Base-by-base conservation (phyloP, 805 yeast genomes). In the Torulaspora microellipsoides region DNA sequence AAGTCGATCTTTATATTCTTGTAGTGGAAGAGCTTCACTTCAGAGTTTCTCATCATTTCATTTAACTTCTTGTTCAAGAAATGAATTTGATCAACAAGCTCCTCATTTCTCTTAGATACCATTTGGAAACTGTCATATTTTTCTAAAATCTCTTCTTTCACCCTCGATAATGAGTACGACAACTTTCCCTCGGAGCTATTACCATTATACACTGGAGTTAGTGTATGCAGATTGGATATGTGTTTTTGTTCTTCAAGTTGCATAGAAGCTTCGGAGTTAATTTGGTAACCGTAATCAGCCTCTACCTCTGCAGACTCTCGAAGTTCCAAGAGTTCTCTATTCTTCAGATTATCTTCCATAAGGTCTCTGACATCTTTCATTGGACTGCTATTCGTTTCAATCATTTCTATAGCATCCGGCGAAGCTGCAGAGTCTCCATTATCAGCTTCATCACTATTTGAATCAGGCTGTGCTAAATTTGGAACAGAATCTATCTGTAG, bases 321-420 rank as follows among this genome's bases (percentile, higher is more conserved):
- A 20, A 20, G 4, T 20, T 17, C 20, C 20, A 17, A 17, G 4
- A 17, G 5, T 17, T 8, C 25, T 20, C 7, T 20, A 20, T 20
- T 7, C 25, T 20, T 20, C 2, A 20, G 7, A 20, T 20, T 20
- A 2, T 20, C 25, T 20, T 20, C 25, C 25, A 20, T 20, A 6
- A 20, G 4, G 6, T 40, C 36, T 15, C 34, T 34, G 30, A 38
- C 30, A 13, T 43, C 50, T 34, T 33, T 47, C 40, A 30, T 42
- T 23, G 47, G 50, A 32, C 51, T 44, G 31, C 46, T 47, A 17
- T 41, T 47, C 4, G 46, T 29, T 5, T 44, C 48, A 13, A 47
- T 31, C 64, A 61, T 60, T 41, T 56, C 58, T 15, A 61, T 61
- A n/a, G 53, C 55, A 17, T 46, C 55, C 1, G 64, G 65, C 4